Evolutionary conservation across 352 stramenopile species (phyloP), one percentile per base, ranked within the genome.

Genomic region (Phytophthora syringae): DNA sequence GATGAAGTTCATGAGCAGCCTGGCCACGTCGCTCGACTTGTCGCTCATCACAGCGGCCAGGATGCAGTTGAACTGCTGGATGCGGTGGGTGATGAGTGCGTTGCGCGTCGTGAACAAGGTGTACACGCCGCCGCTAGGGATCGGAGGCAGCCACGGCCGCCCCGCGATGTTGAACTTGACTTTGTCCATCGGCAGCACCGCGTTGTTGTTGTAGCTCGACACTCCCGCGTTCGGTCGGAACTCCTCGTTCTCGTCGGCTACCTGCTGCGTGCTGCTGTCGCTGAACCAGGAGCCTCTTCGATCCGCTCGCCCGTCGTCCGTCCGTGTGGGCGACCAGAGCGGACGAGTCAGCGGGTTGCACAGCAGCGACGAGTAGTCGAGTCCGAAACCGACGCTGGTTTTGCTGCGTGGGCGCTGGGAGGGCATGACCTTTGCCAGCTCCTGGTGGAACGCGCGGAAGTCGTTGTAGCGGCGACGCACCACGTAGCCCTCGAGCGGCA

Each of bases 401-500:
- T 50, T 64, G 42, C 60, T 69, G 18, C 62, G 56, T 49, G 73
- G 57, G 11, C 74, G 60, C 34, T 76, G 66, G 0, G 57, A 68
- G 0, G 82, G 76, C 85, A 92, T 93, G 49, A 59, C 59, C 53
- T 77, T 64, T n/a, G 62, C 40, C 42, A 93, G 69, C 27, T 83
- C 66, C 1, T 77, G 48, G 55, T 92, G 79, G 64, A 93, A 80
- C 40, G 72, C 65, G 62, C 80, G 82, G 48, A 93, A 92, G 62
- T 93, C 85, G 56, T 86, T 89, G 71, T 88, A 93, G 6, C 85
- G 79, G 20, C 85, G 79, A 16, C 85, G 82, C 42, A 93, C 77
- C 48, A 91, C 84, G 76, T 93, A 93, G 10, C 76, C 79, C n/a
- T 93, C 85, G 5, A 93, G 81, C 30, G 85, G 85, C 45, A 72